Evolutionary conservation across 495 filamentous ascomycete genomes (phyloP), one percentile per base, ranked within the genome.

Genomic region (Staphylotrichum longicolle): DNA sequence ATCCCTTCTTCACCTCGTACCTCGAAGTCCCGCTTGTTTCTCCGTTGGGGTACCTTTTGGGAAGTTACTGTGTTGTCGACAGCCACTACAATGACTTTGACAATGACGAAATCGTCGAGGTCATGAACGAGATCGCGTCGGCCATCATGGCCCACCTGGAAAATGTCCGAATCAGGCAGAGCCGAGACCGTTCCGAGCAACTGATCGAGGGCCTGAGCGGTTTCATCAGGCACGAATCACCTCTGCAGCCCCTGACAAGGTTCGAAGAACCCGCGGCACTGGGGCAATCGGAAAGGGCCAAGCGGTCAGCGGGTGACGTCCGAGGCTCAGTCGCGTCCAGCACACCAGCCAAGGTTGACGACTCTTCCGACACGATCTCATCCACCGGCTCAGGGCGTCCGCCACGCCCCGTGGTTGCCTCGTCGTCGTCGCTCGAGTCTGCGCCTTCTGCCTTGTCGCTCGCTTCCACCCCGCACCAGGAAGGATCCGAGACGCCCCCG

Each of bases 111-210:
- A 67, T 68, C 8, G 66, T 74, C 2, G 54, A 61, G 46, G 74
- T 77, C 60, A 50, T 82, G 61, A 60, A 65, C 53, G 77, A 79
- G 55, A 77, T 79, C 56, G 72, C 74, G 10, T 55, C 58, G 30
- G 71, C 75, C 44, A 73, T 82, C 55, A 78, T 79, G 77, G 68
- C 67, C 37, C 75, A 82, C 61, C 70, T 82, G 1, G 77, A 80
- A 30, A 66, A 69, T 44, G 68, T 70, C 10, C 63, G 72, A 32
- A 51, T 72, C 45, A 70, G 67, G 48, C 65, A 67, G 41, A 66
- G 69, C 53, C 71, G 74, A 1, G 62, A 72, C 49, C 70, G 77
- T 12, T 67, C 72, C 30, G 75, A 77, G 52, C 62, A 71, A 56
- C 74, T 80, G 48, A 68, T 81, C 20, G 64, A 74, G 8, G 75